Percentiles rank a stretch among this genome's conserved stretches.
Conservation (phyloP, 345 rosid genomes). For the Firmiana major region DNA sequence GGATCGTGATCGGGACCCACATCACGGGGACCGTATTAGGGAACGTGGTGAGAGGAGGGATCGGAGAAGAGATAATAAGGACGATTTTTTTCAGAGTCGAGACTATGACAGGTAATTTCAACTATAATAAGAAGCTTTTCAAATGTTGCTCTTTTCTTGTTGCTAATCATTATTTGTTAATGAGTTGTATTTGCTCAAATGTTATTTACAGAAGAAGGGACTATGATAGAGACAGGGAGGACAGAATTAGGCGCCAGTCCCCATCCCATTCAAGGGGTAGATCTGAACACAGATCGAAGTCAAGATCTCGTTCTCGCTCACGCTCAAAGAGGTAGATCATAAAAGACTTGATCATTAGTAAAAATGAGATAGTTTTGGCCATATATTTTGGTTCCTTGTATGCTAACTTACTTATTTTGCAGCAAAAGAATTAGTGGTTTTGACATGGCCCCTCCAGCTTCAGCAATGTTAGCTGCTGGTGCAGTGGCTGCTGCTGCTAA, state of each 20-base stretch:
- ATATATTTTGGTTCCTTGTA: neutral
- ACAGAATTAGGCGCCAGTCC: slow-evolving; percentile 49
- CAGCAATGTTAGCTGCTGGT: slow-evolving; percentile 63
- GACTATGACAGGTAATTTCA: slow-evolving; percentile 62
- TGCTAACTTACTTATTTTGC: slow-evolving; percentile 26
- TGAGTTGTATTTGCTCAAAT: neutral
- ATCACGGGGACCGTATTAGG: slow-evolving; percentile 50
- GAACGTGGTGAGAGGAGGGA: slow-evolving; percentile 73
- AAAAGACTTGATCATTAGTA: neutral
- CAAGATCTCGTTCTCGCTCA: slow-evolving; percentile 48
- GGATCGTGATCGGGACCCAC: slow-evolving; percentile 34
- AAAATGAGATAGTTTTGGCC: slow-evolving; percentile 21
- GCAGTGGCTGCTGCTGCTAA: slow-evolving; percentile 40
- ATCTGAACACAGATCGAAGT: slow-evolving; percentile 77
- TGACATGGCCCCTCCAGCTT: slow-evolving; percentile 94
- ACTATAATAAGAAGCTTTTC: neutral
- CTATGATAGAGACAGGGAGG: slow-evolving; percentile 71
- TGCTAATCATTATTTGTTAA: neutral
- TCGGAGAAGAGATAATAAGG: slow-evolving; percentile 62
- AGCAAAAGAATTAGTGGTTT: slow-evolving; percentile 97
- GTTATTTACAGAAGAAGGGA: slow-evolving; percentile 49
- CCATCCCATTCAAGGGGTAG: slow-evolving; percentile 58
- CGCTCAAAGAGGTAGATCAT: slow-evolving; percentile 79
- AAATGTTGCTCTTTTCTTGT: slow-evolving; percentile 1
- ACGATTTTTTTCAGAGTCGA: slow-evolving; percentile 44